Evolutionary conservation across 306 rosid species (phyloP), one percentile per base, ranked within the genome.

Genomic region (Corylus americana): DNA sequence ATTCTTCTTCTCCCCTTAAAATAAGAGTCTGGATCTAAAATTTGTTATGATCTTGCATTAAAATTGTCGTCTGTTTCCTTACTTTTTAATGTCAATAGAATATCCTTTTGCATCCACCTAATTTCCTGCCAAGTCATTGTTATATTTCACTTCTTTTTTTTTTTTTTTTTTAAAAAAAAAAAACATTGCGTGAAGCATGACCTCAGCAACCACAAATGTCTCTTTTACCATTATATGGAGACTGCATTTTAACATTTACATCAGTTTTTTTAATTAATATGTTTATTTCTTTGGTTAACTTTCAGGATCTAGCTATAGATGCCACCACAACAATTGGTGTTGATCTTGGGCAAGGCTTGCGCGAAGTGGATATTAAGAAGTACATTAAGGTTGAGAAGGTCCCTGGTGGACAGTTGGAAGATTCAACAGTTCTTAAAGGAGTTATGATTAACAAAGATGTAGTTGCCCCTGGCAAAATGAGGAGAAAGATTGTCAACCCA

Each of bases 401-500:
- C 68, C 98, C 98, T 73, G 98, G 98, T 77, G 96, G 91, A 22
- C 94, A 90, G 89, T 83, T 94, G 86, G 98, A 94, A 81, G 97
- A 94, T 74, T 94, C 98, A 4, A 76, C 13, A 70, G 97, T 94
- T 83, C 93, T 94, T 37, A 92, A 79, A 74, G 98, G 98, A 78
- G 97, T 94, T n/a, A 94, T 94, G 98, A 61, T 94, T 69, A 90
- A 92, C 88, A 94, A 94, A 84, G 98, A 94, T 83, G 98, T 94
- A 75, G 89, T 94, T 77, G 89, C 96, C 58, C 96, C 97, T 18
- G 98, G 98, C 63, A 94, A 94, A 86, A 94, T 94, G 98, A 92
- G 93, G 83, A 94, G 98, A 86, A 94, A 85, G 90, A 94, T 94
- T 83, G 86, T 94, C 29, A 88, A 92, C 82, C 98, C 98, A 8